Conservation (phyloP, 208 protist species). For the Trypanosoma lewisi region DNA sequence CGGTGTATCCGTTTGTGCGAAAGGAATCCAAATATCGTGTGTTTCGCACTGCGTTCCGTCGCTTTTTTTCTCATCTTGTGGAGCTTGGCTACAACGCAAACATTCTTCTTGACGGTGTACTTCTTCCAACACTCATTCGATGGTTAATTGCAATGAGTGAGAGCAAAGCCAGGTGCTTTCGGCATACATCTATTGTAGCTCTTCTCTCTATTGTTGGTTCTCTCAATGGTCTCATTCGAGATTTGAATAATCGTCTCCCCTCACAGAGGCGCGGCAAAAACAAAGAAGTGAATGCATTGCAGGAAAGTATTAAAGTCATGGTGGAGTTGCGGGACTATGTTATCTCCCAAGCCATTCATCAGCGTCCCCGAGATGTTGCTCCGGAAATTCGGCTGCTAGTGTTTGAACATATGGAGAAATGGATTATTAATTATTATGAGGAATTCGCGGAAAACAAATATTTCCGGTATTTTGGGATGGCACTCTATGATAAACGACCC, state of each 20-base stretch:
- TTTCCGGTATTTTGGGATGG: constrained; percentile 88
- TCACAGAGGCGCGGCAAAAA: constrained; percentile 44
- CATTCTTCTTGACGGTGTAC: constrained; percentile 48
- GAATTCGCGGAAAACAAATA: constrained; percentile 89
- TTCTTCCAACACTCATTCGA: constrained; percentile 58
- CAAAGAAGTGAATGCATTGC: constrained; percentile 42
- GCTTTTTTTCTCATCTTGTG: constrained; percentile 68
- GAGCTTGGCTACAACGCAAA: constrained; percentile 53
- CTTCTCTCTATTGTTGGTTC: constrained; percentile 70
- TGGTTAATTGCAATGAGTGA: constrained; percentile 90
- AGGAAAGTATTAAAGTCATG: constrained; percentile 46
- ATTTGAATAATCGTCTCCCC: constrained; percentile 42
- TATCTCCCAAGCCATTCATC: constrained; percentile 79
- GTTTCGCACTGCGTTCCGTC: constrained; percentile 56
- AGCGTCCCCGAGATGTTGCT: constrained; percentile 82
- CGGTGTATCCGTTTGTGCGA: constrained; percentile 71
- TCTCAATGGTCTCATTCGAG: constrained; percentile 53
- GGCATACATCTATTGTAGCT: constrained; percentile 78
- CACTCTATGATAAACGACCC: constrained; percentile 82
- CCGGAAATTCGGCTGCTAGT: constrained; percentile 75
- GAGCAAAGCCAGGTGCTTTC: constrained; percentile 84
- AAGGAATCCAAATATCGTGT: constrained; percentile 70
- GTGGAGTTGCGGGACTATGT: constrained; percentile 68
- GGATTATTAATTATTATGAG: constrained; percentile 72
- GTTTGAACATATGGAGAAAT: constrained; percentile 71